Base-by-base conservation (phyloP, 768 basidiomycete genomes). In the Suillus sp. region DNA sequence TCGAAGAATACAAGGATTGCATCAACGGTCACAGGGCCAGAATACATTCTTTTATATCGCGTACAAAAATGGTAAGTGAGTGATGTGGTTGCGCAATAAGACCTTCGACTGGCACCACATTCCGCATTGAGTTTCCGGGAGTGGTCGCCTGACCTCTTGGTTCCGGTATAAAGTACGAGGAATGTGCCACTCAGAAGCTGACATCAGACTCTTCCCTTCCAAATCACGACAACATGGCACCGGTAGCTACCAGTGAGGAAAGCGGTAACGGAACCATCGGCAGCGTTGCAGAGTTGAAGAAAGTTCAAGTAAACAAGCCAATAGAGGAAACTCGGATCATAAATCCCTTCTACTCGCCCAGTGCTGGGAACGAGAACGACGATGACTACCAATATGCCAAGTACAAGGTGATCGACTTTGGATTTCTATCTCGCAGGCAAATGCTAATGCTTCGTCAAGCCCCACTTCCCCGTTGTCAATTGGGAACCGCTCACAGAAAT, bases 331-430 rank as follows among this genome's bases (percentile, higher is more conserved):
- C 61, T 56, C 64, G 67, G 58, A 64, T 81, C 40, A 76, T 85
- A 75, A 89, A 90, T 69, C 85, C 86, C 0, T 90, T 90, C 75
- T 89, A 91, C 67, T 88, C 87, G 4, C 89, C 90, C 47, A 77
- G 80, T 16, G 77, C 79, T 18, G 80, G 74, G 2, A 84, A 86
- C 48, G 80, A 81, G 47, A 81, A 76, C 0, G 82, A 89, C 65
- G 72, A 76, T 32, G 70, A 65, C 48, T 91, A 91, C 73, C 65
- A 81, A 65, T 84, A 79, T 68, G 80, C 84, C 20, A 75, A 86
- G 47, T 88, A 84, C 73, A 90, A 86, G 80, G 88, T 87, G 60
- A 60, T 72, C 63, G 14, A 30, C 22, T 22, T 57, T 40, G 3
- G 42, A 18, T 60, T 48, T n/a, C 50, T 54, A 13, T 48, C 56